Base-by-base conservation (phyloP, 73 alveolate species). In the Effrenium voratum region DNA sequence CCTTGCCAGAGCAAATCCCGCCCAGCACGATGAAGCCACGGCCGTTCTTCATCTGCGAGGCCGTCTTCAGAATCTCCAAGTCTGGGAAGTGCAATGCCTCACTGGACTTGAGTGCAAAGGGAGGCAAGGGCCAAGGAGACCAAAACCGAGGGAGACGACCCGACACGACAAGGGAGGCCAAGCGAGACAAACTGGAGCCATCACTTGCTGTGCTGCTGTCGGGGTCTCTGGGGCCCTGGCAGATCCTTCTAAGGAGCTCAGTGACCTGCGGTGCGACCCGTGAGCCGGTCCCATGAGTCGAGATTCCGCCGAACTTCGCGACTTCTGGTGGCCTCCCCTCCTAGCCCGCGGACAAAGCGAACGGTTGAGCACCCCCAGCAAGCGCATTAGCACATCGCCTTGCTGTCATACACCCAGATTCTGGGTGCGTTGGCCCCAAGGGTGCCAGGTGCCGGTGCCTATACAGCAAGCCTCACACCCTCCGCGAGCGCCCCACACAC, bases 11-110 rank as follows among this genome's bases (percentile, higher is more conserved):
- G 60, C 75, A 79, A 34, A 90, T 90, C 87, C 97, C 87, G 32
- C 97, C 97, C 44, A 90, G 79, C 49, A 90, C 97, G 75, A 90
- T 77, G 75, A 90, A 90, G 87, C 97, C 97, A 30, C 97, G 97
- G 59, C 97, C 97, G 87, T 90, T 90, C 97, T 90, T 90, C 76
- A 90, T 50, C 97, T 90, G 97, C 57, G 97, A 90, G 3, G 97
- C 97, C 55, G 83, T 90, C 86, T 90, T 90, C 97, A 90, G 55
- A 40, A 90, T 32, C 57, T 87, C 97, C 75, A 90, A 38, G 59
- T 90, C 97, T 24, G 97, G 97, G 55, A 90, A 90, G 32, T 34
- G 41, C 59, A 90, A 34, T 3, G 97, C 97, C 97, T 87, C 44
- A 6, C n/a, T n/a, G n/a, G n/a, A n/a, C n/a, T n/a, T n/a, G n/a